Percentiles rank a stretch among this genome's conserved stretches.
Evolutionary conservation across 441 rosid genomes (phyloP).

Genomic region (Populus hybrid): DNA sequence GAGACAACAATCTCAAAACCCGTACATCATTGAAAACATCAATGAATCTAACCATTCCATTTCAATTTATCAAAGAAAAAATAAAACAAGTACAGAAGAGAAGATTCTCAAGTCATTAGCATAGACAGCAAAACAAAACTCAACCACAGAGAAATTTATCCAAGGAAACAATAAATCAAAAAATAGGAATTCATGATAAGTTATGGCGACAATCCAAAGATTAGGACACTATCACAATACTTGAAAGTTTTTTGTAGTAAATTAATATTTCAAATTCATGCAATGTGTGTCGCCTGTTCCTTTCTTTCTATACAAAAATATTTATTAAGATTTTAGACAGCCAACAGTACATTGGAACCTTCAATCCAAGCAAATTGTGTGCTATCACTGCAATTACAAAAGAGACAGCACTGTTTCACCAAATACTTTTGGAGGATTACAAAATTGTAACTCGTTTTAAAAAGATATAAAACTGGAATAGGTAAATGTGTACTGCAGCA

Average conservation of each 20-base stretch:
- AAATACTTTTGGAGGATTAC: background rate
- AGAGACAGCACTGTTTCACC: background rate
- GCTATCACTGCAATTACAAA: background rate
- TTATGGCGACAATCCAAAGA: background rate
- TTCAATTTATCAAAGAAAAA: background rate
- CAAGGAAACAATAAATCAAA: background rate
- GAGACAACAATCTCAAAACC: background rate
- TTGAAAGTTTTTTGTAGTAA: background rate
- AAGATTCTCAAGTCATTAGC: background rate
- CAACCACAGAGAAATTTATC: background rate
- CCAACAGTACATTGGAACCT: background rate
- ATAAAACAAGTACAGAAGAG: background rate
- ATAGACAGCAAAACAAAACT: background rate
- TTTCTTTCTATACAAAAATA: background rate
- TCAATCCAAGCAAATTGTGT: background rate
- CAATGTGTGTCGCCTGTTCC: background rate
- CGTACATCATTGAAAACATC: background rate
- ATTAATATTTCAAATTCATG: background rate
- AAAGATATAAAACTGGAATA: background rate
- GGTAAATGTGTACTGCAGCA: background rate
- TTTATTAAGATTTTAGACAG: background rate
- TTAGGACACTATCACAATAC: background rate
- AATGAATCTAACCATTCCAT: background rate
- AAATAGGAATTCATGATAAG: background rate
- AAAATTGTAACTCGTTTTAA: background rate